phyloP scores from a whole-genome alignment of 352 stramenopile species.

The Globisporangium viniferum region DNA sequence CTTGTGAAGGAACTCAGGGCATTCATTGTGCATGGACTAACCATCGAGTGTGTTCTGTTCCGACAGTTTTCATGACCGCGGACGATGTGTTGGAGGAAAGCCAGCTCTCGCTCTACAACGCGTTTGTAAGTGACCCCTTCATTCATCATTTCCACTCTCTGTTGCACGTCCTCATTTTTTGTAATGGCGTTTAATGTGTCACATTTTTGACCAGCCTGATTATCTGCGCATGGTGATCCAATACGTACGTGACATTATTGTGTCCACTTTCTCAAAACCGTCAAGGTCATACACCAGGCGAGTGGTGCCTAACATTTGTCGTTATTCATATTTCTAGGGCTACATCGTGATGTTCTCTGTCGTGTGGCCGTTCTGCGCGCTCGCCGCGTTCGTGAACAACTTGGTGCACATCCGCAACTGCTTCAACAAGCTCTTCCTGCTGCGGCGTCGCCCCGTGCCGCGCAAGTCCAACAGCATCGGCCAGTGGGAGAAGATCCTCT shows the following conservation, averaged over 20 bases:
- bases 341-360: conserved; percentile 89
- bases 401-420: conserved; percentile 81
- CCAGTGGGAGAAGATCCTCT: conserved; percentile 86
- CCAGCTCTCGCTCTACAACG: conserved; percentile 75
- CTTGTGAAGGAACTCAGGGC: not conserved
- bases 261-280: too few species aligned
- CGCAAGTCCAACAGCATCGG: conserved; percentile 83
- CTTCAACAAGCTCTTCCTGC: conserved; percentile 79
- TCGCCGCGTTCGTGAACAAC: conserved; percentile 79
- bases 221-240: conserved; percentile 87
- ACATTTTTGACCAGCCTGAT: conserved; percentile 42
- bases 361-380: conserved; percentile 82
- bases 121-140: conserved; percentile 50
- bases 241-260: conserved; percentile 46
- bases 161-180: not conserved
- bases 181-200: not conserved
- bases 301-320: too few species aligned
- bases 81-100: conserved; percentile 83
- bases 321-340: conserved; percentile 23
- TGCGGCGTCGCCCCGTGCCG: conserved; percentile 65
- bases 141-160: not conserved
- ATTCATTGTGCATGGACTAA: not conserved
- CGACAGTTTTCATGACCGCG: conserved; percentile 75
- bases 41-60: not conserved
- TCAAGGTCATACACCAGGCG: too few species aligned